Base-by-base conservation (phyloP, 2,329 filamentous ascomycete genomes). In the Claviceps humidiphila region DNA sequence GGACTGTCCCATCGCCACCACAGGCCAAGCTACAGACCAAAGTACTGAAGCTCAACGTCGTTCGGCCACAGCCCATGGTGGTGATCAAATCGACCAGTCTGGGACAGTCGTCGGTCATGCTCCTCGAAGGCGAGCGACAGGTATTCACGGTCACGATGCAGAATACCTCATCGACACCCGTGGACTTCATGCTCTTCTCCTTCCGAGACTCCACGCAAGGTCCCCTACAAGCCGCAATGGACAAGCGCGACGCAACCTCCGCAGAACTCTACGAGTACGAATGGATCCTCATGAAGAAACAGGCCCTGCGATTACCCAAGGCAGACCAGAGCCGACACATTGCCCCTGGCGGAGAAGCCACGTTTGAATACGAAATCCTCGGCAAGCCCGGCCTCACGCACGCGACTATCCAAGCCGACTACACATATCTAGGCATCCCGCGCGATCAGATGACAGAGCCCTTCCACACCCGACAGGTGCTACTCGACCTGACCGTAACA, bases 231-330 rank as follows among this genome's bases (percentile, higher is more conserved):
- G 74, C 81, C 39, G 87, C 87, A 0, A 73, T 95, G 46, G 77
- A 73, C 51, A 89, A 83, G 60, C 85, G 87, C 61, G 87, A 94
- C 59, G 79, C 90, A 2, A 80, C 85, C 9, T 79, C 85, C 0
- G 80, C 84, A 2, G 89, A 95, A 62, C 70, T 93, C 5, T 90
- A 95, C 63, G 90, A 96, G 64, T 81, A 91, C 53, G 89, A 95
- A 64, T 73, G 89, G 49, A 85, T 90, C 54, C 72, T 94, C 45
- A 81, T 85, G 54, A 83, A 80, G 62, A 85, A 83, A 61, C 85
- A 87, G 63, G 84, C 87, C 60, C 69, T 86, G 45, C 75, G 80
- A 37, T 70, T 75, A 57, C 78, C 65, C 59, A 75, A 65, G 40
- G 75, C 78, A 49, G 70, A 75, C 41, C 70, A 76, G 48, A 71